A percentile compares a stretch with the other conserved stretches of the same genome.
Evolutionary conservation across 345 rosid genomes (phyloP).

Genomic region (Lumnitzera littorea): DNA sequence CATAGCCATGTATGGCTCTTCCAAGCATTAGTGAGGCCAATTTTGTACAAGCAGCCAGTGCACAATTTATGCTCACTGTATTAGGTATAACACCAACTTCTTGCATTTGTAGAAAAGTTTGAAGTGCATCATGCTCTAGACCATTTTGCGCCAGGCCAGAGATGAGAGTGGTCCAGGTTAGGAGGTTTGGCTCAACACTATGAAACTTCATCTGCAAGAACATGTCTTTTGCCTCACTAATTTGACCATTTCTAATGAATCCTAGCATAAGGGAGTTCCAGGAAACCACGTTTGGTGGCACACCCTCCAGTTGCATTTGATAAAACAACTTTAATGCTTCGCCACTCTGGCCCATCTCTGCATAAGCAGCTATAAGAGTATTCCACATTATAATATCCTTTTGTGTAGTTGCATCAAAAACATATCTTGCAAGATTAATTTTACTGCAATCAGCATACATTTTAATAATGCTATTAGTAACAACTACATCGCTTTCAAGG

Average conservation of each 20-base stretch:
- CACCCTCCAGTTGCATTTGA: conserved; percentile 66
- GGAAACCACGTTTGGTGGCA: conserved; percentile 47
- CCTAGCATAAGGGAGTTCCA: conserved; percentile 66
- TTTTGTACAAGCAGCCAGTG: conserved; percentile 39
- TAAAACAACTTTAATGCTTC: conserved; percentile 63
- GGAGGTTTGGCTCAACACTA: conserved; percentile 36
- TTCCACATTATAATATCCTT: conserved; percentile 61
- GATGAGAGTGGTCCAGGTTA: conserved; percentile 53
- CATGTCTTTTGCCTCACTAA: conserved; percentile 49
- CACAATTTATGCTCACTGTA: conserved; percentile 30
- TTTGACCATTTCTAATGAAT: conserved; percentile 41
- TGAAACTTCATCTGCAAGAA: conserved; percentile 52
- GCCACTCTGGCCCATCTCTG: conserved; percentile 40
- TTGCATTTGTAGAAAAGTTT: conserved; percentile 41
- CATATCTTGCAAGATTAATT: conserved; percentile 35
- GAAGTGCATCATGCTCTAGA: conserved; percentile 30
- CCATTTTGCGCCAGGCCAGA: conserved; percentile 52
- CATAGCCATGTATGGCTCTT: conserved; percentile 51
- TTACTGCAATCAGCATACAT: conserved; percentile 65
- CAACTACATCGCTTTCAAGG: conserved; percentile 42
- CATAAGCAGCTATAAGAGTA: conserved; percentile 53
- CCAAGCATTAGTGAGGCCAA: conserved; percentile 34
- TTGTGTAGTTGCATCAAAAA: conserved; percentile 37
- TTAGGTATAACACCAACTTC: conserved; percentile 49
- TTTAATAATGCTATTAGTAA: conserved; percentile 36